Conservation (phyloP, 2,329 filamentous ascomycete genomes). For the Fusarium coicis region DNA sequence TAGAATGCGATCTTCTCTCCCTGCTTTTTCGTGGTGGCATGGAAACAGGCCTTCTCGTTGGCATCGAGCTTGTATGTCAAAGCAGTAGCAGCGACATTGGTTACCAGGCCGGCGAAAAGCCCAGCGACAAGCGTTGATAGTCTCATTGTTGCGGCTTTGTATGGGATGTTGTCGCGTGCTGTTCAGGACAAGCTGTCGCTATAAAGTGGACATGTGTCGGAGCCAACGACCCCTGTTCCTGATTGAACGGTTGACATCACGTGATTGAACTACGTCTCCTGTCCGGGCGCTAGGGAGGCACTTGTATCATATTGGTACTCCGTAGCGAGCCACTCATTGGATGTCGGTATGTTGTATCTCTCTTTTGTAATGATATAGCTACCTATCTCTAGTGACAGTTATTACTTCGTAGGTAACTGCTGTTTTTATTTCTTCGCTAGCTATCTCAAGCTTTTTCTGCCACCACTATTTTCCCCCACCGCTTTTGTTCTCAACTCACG, state of each 20-base stretch:
- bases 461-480: not conserved
- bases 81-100: constrained; percentile 83
- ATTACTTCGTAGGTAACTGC: not conserved
- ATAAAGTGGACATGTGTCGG: constrained; percentile 35
- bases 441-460: not conserved
- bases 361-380: not conserved
- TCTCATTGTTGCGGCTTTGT: constrained; percentile 66
- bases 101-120: constrained; percentile 76
- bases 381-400: not conserved
- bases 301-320: not conserved
- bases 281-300: not conserved
- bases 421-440: not conserved
- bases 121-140: constrained; percentile 69
- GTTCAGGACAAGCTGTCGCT: constrained; percentile 48
- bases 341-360: not conserved
- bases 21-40: constrained; percentile 78
- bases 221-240: not conserved
- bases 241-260: not conserved
- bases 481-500: not conserved
- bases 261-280: not conserved
- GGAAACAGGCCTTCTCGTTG: constrained; percentile 97
- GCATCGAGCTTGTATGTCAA: constrained; percentile 92
- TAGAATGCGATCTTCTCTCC: constrained; percentile 96
- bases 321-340: not conserved
- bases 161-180: constrained; percentile 45